Evolutionary conservation across 2,329 filamentous ascomycete genomes (phyloP), one percentile per base, ranked within the genome.

Genomic region (Curvularia verruculosa): DNA sequence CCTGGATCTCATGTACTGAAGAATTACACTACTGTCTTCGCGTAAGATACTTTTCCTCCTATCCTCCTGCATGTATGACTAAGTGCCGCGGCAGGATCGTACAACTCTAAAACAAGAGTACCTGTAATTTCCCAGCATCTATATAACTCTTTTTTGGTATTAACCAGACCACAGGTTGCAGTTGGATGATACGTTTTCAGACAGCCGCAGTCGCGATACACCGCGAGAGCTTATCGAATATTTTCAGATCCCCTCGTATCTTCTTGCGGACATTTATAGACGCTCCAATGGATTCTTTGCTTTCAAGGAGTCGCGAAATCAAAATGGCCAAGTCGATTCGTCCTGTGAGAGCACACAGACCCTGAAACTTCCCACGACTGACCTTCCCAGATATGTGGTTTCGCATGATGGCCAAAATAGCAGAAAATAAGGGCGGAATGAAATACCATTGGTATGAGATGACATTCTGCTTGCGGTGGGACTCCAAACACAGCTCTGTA

Each of bases 401-500:
- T 18, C 61, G 61, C n/a, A 13, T 64, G 26, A 13, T 63, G 12
- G 39, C 63, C 37, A 67, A 67, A 23, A 36, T 34, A 10, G 39
- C 49, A 4, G 13, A 10, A 21, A 13, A 12, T 3, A 18, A 39
- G 10, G 3, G n/a, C 7, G 29, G 23, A 6, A 40, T 49, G 5
- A 54, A 39, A 15, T 67, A 67, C 31, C 53, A 31, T 0, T 67
- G 63, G 63, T 52, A 62, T 23, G 60, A 67, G 49, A 60, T 67
- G 60, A 67, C 63, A 12, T 64, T 67, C 29, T 59, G 48, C 21
- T 58, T 49, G 1, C 54, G 48, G 15, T 67, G 63, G 63, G 31
- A 26, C 10, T 9, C 46, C 2, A 10, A 45, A 1, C 9, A 31
- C 23, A 58, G 51, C 21, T 29, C 26, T 1, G 36, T 64, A 9